Base-by-base conservation (phyloP, 495 filamentous ascomycete genomes). In the Margaritispora aquatica region DNA sequence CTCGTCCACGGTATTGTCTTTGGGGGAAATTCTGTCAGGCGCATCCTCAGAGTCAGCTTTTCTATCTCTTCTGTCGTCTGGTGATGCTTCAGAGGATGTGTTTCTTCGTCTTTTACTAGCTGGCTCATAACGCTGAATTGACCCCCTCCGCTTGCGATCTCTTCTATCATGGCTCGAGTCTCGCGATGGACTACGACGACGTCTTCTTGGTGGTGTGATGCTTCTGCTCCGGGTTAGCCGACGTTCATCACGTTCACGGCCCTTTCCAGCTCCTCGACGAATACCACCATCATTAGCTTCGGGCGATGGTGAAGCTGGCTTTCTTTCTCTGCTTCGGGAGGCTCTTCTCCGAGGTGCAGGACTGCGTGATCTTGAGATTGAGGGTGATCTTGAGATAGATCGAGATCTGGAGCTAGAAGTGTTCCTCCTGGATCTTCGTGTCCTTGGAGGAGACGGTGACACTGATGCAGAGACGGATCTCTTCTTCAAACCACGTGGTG, bases 1-100 rank as follows among this genome's bases (percentile, higher is more conserved):
- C 29, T 56, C 22, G 1, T 60, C 59, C 41, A 26, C 58, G 10
- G 11, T 29, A 17, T 63, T 54, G 27, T 22, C 59, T 31, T 22
- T 19, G 57, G 68, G 66, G 2, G 66, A 61, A 56, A 72, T 69
- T 75, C 73, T 80, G 68, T 77, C 64, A 44, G 59, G 70, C 76
- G 80, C 77, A 75, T 76, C 75, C 73, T 72, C 77, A 69, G 74
- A 77, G 84, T 88, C 86, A 88, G 85, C 80, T 65, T 55, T 63
- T 38, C 31, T 59, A 22, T 63, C 21, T 61, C 63, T 61, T 58
- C 46, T 59, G 52, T 61, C 55, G 69, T 68, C 57, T 49, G 59
- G 59, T 60, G 65, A 68, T 55, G 69, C 69, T 59, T 66, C 65
- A 19, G 71, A 67, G 55, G 70, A 72, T 55, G 66, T 58, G 47